Evolutionary conservation across 139 green algal genomes (phyloP).

Genomic region (Micractinium sp.): DNA sequence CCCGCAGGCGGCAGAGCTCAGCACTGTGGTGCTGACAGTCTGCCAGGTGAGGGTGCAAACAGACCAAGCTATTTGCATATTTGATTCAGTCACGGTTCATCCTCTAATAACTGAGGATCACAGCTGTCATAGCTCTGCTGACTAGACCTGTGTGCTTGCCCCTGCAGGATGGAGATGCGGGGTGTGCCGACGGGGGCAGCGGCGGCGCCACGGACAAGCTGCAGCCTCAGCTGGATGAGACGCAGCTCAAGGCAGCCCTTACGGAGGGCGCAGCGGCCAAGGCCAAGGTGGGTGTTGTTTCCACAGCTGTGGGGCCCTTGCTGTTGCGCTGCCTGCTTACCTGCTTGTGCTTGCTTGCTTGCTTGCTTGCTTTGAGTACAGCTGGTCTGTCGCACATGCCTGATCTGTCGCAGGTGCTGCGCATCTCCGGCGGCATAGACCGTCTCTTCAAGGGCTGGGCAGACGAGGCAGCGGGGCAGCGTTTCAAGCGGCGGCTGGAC

Average conservation of each 20-base stretch:
- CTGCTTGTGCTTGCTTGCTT: background rate
- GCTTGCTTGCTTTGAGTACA: no score
- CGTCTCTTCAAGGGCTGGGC: constrained; percentile 61
- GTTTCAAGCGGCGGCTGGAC: constrained; percentile 72
- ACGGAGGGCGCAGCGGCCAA: background rate
- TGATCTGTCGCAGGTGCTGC: constrained; percentile 46
- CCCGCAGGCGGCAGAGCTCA: constrained; percentile 1
- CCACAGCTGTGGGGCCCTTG: background rate
- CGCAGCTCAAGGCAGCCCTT: background rate
- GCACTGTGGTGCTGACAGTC: background rate
- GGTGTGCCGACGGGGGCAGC: background rate
- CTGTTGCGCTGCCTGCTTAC: background rate
- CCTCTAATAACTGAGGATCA: background rate
- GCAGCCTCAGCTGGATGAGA: background rate
- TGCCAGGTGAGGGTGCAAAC: constrained; percentile 28
- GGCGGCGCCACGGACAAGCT: background rate
- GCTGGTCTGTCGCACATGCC: no score
- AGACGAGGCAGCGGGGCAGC: constrained; percentile 21
- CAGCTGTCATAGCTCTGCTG: no score
- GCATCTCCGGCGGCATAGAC: constrained; percentile 58
- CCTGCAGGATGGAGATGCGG: background rate
- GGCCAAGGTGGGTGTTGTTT: background rate
- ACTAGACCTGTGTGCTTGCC: background rate
- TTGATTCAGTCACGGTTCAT: no score
- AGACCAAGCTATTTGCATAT: no score